phyloP scores from a whole-genome alignment of 2,329 filamentous ascomycete species.

The Hawksworthiomyces lignivorus region DNA sequence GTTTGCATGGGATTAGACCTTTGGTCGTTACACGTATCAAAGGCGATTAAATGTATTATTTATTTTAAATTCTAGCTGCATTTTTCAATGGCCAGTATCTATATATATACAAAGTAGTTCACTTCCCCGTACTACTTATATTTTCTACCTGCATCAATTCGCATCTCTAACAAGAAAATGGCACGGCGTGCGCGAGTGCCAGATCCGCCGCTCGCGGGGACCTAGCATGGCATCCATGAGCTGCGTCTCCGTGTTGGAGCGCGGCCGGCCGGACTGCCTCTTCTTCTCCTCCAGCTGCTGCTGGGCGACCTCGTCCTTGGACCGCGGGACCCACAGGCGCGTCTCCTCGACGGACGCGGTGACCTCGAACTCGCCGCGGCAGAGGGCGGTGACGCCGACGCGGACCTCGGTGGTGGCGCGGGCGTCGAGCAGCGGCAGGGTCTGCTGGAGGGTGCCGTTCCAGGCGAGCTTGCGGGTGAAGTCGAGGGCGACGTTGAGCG shows the following conservation, averaged over 20 bases:
- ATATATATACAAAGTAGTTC: neutral
- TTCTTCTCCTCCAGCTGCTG: constrained; percentile 16
- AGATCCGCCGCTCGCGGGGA: constrained; percentile 53
- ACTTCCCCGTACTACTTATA: too few relatives aligned
- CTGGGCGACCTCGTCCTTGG: constrained; percentile 9
- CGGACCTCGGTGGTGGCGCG: constrained; percentile 52
- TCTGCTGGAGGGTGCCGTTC: constrained; percentile 76
- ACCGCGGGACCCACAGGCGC: constrained; percentile 37
- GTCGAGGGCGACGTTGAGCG: constrained; percentile 66
- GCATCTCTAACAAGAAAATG: constrained; percentile 45
- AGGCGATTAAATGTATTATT: neutral
- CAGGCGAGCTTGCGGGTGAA: constrained; percentile 74
- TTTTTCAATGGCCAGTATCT: neutral
- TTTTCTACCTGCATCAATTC: too few relatives aligned
- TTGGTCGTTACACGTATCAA: too few relatives aligned
- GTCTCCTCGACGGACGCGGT: constrained; percentile 76
- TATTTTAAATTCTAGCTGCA: too few relatives aligned
- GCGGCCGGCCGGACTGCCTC: constrained; percentile 24
- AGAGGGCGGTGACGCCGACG: constrained; percentile 67
- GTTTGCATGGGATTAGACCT: too few relatives aligned
- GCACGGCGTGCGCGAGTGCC: constrained; percentile 54
- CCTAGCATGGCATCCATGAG: constrained; percentile 54
- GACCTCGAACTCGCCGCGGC: constrained; percentile 75
- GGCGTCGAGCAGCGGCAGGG: constrained; percentile 55
- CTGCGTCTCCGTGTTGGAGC: constrained; percentile 49